A percentile compares a stretch with the other conserved stretches of the same genome.
phyloP scores from a whole-genome alignment of 192 early-diverging fungal genomes.

The Backusella macrospora region DNA sequence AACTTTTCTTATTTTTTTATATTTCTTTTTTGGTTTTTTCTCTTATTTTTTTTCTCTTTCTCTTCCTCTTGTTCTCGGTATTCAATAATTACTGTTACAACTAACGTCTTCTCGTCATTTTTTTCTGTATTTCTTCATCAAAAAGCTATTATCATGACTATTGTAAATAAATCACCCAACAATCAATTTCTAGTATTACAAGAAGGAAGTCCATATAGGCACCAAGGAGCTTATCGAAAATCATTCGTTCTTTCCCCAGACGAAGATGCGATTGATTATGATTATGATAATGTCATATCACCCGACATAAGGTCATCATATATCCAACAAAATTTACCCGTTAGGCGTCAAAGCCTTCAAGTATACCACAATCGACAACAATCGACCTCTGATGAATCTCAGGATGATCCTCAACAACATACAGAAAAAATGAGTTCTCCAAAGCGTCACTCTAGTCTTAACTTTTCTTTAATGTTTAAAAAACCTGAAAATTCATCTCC shows the following conservation, averaged over 20 bases:
- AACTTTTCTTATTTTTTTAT: background rate
- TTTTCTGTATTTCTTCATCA: background rate
- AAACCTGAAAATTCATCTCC: background rate
- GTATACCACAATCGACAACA: constrained; percentile 8
- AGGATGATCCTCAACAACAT: background rate
- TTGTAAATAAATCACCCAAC: background rate
- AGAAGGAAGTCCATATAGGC: constrained; percentile 1
- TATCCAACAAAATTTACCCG: constrained; percentile 33
- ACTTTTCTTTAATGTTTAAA: background rate
- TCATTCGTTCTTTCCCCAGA: background rate
- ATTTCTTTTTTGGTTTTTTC: background rate
- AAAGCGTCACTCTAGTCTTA: background rate
- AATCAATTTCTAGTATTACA: background rate
- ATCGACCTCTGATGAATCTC: background rate
- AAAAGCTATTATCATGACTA: background rate
- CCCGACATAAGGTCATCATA: constrained; percentile 23
- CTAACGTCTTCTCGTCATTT: background rate
- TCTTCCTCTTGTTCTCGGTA: too few relatives aligned
- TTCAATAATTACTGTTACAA: too few relatives aligned
- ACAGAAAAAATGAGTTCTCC: background rate
- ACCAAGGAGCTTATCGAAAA: constrained; percentile 10
- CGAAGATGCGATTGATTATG: background rate
- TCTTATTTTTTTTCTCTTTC: background rate
- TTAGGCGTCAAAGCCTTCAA: constrained; percentile 36
- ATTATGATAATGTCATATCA: background rate